A percentile compares a stretch with the other conserved stretches of the same genome.
Conservation (phyloP, 306 rosid genomes). For the Cucurbita argyrosperma region DNA sequence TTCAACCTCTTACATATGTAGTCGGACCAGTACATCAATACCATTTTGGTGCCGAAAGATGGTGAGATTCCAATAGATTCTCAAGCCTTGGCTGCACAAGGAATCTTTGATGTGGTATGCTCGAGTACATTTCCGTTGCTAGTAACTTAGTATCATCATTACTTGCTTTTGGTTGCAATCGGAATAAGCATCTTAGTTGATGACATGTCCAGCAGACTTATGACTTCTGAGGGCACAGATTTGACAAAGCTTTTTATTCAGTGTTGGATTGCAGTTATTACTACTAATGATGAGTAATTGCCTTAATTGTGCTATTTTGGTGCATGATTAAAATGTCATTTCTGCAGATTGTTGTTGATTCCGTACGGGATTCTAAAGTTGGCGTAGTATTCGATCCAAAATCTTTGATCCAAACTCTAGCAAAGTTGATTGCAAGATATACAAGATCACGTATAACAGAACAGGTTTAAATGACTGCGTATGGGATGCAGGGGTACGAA, state of each 20-base stretch:
- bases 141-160: neutral
- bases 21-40: constrained; percentile 57
- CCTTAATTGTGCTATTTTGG: neutral
- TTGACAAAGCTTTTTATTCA: neutral
- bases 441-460: constrained; percentile 15
- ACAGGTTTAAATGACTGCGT: constrained; percentile 7
- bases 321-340: neutral
- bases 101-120: constrained; percentile 70
- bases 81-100: constrained; percentile 50
- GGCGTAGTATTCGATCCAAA: constrained; percentile 65
- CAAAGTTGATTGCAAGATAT: constrained; percentile 33
- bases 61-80: constrained; percentile 51
- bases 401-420: constrained; percentile 55
- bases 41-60: constrained; percentile 61
- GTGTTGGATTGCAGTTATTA: neutral
- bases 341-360: constrained; percentile 61
- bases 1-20: constrained; percentile 23
- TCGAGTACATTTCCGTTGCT: neutral
- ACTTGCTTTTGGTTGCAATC: neutral
- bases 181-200: neutral
- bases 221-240: neutral
- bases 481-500: constrained; percentile 6
- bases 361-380: constrained; percentile 54
- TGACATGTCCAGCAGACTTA: neutral
- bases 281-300: neutral